These are phyloP conservation scores for Colletotrichum endophyticum DNA, from an alignment of 2,329 filamentous ascomycete genomes.

Conservation along the genomic window DNA sequence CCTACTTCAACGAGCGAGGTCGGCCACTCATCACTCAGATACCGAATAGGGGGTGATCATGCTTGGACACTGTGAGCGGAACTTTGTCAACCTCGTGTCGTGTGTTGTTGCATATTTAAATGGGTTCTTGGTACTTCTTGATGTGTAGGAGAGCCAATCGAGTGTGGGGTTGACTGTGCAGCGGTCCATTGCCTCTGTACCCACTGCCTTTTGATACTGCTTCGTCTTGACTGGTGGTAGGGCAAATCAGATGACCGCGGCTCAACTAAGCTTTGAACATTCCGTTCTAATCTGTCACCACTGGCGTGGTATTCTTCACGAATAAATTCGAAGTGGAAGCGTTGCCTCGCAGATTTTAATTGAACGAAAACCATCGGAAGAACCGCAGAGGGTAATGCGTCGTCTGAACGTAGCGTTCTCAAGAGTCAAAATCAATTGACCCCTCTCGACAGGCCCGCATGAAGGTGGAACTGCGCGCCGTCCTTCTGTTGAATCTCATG, in stretches of 20 bases:
- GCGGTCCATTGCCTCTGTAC: neutral
- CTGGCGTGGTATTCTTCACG: neutral
- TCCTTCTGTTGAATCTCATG: no score
- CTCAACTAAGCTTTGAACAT: accelerated
- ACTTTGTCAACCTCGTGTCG: neutral
- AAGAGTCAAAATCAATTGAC: no score
- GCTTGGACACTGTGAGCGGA: neutral
- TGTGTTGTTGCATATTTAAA: neutral
- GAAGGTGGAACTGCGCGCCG: no score
- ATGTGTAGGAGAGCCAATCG: neutral
- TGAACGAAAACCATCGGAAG: neutral
- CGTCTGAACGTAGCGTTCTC: neutral
- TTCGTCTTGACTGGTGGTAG: neutral
- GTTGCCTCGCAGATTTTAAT: neutral
- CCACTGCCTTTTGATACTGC: accelerated
- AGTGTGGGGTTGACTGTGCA: accelerated
- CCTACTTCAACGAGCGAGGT: neutral
- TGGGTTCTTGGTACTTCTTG: neutral
- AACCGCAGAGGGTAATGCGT: neutral
- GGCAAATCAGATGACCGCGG: accelerated
- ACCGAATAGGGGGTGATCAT: neutral
- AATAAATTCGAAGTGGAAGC: neutral
- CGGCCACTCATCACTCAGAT: neutral
- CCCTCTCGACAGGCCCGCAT: no score
- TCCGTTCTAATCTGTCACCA: accelerated